Conservation (phyloP, 352 stramenopile species). For the Phytophthora capsici region DNA sequence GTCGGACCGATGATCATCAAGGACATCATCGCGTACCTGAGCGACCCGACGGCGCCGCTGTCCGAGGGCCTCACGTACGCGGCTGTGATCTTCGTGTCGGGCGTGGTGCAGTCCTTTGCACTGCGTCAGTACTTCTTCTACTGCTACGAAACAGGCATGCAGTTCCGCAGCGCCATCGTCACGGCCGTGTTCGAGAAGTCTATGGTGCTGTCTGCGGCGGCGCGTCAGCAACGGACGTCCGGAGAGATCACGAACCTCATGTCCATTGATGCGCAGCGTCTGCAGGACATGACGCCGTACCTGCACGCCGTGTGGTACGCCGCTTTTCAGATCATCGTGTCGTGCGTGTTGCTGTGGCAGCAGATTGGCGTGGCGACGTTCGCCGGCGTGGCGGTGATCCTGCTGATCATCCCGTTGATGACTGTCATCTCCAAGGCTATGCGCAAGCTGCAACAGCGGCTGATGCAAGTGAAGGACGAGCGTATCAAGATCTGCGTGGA, state of each 20-base stretch:
- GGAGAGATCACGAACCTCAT: constrained; percentile 98
- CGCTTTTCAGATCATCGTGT: constrained; percentile 80
- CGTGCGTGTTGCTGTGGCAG: constrained; percentile 71
- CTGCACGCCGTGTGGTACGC: constrained; percentile 93
- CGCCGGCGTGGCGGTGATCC: constrained; percentile 92
- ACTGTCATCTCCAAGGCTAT: constrained; percentile 88
- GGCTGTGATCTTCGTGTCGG: constrained; percentile 68
- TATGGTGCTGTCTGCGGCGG: constrained; percentile 85
- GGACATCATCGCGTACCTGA: constrained; percentile 84
- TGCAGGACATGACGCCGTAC: constrained; percentile 96
- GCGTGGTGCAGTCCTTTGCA: constrained; percentile 79
- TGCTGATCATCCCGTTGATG: constrained; percentile 94
- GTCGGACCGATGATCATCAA: constrained; percentile 86
- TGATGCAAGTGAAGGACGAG: constrained; percentile 93
- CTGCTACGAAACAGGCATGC: constrained; percentile 81
- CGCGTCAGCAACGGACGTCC: constrained; percentile 78
- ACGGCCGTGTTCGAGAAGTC: constrained; percentile 84
- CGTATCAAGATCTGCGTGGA: constrained; percentile 92
- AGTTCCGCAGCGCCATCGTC: constrained; percentile 74
- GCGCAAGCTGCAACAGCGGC: constrained; percentile 77
- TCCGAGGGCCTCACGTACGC: constrained; percentile 69
- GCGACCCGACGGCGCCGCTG: constrained; percentile 62
- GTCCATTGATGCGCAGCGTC: constrained; percentile 95
- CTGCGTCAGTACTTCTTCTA: constrained; percentile 89
- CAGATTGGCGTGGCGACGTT: constrained; percentile 89